phyloP scores from a whole-genome alignment of 306 rosid genomes.

The Sechiopsis laciniata region DNA sequence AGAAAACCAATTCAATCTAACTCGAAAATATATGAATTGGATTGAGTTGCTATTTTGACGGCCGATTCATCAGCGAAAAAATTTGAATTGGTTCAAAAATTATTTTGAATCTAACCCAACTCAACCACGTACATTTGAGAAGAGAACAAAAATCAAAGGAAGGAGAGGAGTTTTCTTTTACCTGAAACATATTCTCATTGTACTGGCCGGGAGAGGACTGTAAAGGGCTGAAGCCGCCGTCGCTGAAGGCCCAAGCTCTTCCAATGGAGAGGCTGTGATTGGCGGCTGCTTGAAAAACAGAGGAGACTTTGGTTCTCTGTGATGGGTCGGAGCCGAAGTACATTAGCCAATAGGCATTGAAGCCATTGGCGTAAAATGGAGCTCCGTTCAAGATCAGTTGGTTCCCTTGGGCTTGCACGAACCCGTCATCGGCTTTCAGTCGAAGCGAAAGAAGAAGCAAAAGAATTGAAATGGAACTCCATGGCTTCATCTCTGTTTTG shows the following conservation, averaged over 20 bases:
- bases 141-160: background rate
- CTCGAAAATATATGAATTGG: too few relatives aligned
- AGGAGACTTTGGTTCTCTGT: conserved; percentile 60
- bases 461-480: conserved; percentile 34
- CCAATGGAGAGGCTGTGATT: conserved; percentile 55
- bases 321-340: conserved; percentile 69
- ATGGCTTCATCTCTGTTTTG: conserved; percentile 30
- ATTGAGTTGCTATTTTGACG: too few relatives aligned
- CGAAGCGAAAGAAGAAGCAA: conserved; percentile 16
- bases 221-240: conserved; percentile 60
- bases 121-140: too few relatives aligned
- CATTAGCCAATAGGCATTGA: conserved; percentile 95
- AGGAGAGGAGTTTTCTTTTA: background rate
- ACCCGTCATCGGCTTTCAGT: conserved; percentile 51
- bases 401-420: conserved; percentile 62
- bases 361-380: conserved; percentile 77
- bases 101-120: too few relatives aligned
- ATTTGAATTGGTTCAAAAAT: too few relatives aligned
- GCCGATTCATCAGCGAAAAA: too few relatives aligned
- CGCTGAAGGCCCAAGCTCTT: conserved; percentile 95
- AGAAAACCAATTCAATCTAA: too few relatives aligned
- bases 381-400: conserved; percentile 59
- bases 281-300: conserved; percentile 59
- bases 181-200: conserved; percentile 75
- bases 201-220: conserved; percentile 86